phyloP scores from a whole-genome alignment of 805 yeast genomes.

The Nakazawaea laoshanensis region DNA sequence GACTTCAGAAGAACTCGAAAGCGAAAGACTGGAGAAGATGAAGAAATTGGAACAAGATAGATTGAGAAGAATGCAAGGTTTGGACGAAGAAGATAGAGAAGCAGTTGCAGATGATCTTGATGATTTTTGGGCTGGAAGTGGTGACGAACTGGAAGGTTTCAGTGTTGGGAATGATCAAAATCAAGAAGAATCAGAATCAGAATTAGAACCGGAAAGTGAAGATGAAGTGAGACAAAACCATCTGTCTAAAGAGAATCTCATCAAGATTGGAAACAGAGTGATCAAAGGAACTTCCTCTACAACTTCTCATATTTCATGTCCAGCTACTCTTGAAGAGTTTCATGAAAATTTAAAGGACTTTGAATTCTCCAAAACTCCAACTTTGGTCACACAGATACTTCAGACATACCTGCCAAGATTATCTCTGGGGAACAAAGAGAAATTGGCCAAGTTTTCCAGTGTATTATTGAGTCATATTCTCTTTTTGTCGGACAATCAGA shows the following conservation, averaged over 20 bases:
- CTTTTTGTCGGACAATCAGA: conserved; percentile 31
- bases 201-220: conserved; percentile 3
- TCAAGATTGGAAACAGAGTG: conserved; percentile 25
- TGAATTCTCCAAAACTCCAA: conserved; percentile 33
- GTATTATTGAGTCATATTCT: conserved; percentile 58
- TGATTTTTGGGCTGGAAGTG: conserved; percentile 58
- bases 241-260: conserved; percentile 14
- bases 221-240: conserved; percentile 1
- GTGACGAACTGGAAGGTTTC: conserved; percentile 34
- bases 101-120: conserved; percentile 62
- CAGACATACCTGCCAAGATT: conserved; percentile 64
- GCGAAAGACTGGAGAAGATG: conserved; percentile 53
- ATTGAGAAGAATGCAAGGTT: conserved; percentile 66
- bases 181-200: conserved; percentile 16
- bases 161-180: conserved; percentile 27
- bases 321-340: conserved; percentile 36
- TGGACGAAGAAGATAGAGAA: conserved; percentile 32
- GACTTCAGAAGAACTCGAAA: conserved; percentile 60
- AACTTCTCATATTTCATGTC: conserved; percentile 29
- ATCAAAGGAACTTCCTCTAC: conserved; percentile 14
- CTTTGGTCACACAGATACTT: conserved; percentile 46
- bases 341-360: conserved; percentile 22
- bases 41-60: conserved; percentile 62
- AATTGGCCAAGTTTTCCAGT: conserved; percentile 52
- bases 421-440: conserved; percentile 76